These are phyloP conservation scores for Suaeda aralocaspica DNA, from an alignment of 148 eudicot genomes.

Conservation along the genomic window DNA sequence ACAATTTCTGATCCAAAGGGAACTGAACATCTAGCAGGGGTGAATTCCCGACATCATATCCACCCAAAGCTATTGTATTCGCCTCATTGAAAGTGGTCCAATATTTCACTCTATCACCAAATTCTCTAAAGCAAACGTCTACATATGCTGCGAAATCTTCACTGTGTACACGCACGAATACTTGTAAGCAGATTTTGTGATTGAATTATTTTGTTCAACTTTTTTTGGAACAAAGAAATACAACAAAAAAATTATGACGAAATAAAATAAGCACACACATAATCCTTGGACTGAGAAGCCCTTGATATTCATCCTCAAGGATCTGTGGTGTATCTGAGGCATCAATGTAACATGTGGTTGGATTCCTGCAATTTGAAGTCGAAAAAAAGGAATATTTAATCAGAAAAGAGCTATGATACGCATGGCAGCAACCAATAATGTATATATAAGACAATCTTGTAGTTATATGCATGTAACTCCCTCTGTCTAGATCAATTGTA, in stretches of 20 bases:
- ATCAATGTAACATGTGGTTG: slow-evolving; percentile 61
- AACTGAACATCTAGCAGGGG: slow-evolving; percentile 45
- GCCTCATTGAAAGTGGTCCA: slow-evolving; percentile 64
- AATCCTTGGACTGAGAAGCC: slow-evolving; percentile 42
- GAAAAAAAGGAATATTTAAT: not conserved
- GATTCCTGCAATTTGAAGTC: slow-evolving; percentile 38
- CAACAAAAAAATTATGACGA: too few species aligned
- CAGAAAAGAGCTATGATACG: not conserved
- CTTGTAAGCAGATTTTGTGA: not conserved
- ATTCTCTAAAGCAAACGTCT: slow-evolving; percentile 64
- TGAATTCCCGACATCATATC: slow-evolving; percentile 29
- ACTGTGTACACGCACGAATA: slow-evolving; percentile 29
- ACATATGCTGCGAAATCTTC: slow-evolving; percentile 53
- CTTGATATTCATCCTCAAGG: slow-evolving; percentile 68
- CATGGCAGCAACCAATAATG: not conserved
- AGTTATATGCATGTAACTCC: too few species aligned
- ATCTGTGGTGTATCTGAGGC: slow-evolving; percentile 49
- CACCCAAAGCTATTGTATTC: slow-evolving; percentile 33
- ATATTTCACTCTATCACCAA: slow-evolving; percentile 50
- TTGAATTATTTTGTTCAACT: not conserved
- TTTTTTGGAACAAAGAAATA: not conserved
- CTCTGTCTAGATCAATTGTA: too few species aligned
- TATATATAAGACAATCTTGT: not conserved
- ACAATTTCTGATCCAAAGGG: slow-evolving; percentile 29
- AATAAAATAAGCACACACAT: slow-evolving; percentile 30